Evolutionary conservation across 768 basidiomycete genomes (phyloP).

Genomic region (Hygrophorus russula): DNA sequence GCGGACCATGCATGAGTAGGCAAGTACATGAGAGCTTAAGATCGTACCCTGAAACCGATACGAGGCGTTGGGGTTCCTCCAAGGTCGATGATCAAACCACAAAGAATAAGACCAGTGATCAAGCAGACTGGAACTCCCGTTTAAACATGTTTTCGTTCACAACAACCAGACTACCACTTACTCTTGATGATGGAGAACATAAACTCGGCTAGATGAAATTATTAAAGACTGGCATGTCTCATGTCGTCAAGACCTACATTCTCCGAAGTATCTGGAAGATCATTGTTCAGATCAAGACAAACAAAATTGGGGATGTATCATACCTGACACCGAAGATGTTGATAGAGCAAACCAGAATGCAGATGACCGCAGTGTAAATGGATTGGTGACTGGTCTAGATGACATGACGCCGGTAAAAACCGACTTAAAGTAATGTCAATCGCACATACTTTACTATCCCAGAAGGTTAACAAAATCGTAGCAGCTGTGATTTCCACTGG

Average conservation of each 20-base stretch:
- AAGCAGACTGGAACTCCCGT: constrained; percentile 29
- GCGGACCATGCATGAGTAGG: not conserved
- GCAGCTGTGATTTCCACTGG: constrained; percentile 73
- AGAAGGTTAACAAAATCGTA: constrained; percentile 58
- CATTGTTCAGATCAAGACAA: constrained; percentile 1
- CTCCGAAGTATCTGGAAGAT: constrained; percentile 44
- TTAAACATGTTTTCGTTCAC: not conserved
- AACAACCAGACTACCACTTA: constrained; percentile 16
- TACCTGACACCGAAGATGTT: constrained; percentile 65
- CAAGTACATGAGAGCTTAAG: not conserved
- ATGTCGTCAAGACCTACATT: constrained; percentile 26
- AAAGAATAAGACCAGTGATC: constrained; percentile 48
- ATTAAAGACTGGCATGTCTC: constrained; percentile 2
- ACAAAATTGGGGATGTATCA: constrained; percentile 5
- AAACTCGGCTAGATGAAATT: constrained; percentile 45
- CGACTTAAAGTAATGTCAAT: not conserved
- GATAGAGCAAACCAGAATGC: constrained; percentile 42
- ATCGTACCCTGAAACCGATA: constrained; percentile 52
- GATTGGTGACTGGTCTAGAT: constrained; percentile 32
- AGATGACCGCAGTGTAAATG: constrained; percentile 49
- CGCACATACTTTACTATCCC: constrained; percentile 47
- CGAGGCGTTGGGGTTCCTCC: constrained; percentile 66
- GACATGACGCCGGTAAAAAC: not conserved
- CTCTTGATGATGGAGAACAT: constrained; percentile 55
- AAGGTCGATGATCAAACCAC: constrained; percentile 61